Evolutionary conservation across 2,329 filamentous ascomycete species (phyloP).

Genomic region (Thielaviopsis musarum): DNA sequence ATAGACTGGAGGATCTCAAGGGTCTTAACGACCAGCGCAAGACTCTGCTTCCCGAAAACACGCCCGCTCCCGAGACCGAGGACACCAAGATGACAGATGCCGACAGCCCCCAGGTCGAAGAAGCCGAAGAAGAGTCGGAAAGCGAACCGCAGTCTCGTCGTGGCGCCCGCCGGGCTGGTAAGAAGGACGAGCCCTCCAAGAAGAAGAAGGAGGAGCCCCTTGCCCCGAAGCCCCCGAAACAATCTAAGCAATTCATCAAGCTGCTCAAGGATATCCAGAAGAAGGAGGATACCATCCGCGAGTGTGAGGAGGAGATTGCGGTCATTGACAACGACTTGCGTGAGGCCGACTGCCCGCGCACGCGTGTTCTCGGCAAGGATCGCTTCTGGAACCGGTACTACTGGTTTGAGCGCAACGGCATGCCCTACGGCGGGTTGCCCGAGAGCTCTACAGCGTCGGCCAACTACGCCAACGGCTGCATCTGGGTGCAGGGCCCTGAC

Average conservation of each 20-base stretch:
- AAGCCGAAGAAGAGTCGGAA: conserved; percentile 45
- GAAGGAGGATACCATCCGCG: conserved; percentile 62
- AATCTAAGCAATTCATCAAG: conserved; percentile 78
- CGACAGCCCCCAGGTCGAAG: conserved; percentile 36
- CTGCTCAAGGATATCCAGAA: conserved; percentile 78
- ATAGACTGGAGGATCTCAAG: conserved; percentile 53
- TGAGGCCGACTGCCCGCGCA: conserved; percentile 84
- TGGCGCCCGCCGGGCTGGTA: conserved; percentile 5
- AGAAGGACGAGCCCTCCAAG: conserved; percentile 51
- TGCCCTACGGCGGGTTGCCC: conserved; percentile 83
- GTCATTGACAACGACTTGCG: conserved; percentile 81
- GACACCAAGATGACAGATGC: conserved; percentile 45
- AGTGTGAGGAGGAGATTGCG: conserved; percentile 72
- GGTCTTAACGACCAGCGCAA: conserved; percentile 57
- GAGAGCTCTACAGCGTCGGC: conserved; percentile 75
- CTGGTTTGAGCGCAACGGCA: conserved; percentile 97
- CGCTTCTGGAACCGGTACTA: conserved; percentile 98
- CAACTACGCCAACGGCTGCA: conserved; percentile 79
- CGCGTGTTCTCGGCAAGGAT: conserved; percentile 78
- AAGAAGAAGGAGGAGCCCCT: conserved; percentile 47
- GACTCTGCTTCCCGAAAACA: conserved; percentile 54
- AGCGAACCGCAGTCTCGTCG: conserved; percentile 38
- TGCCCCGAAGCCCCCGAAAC: conserved; percentile 50
- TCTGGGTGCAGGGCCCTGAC: conserved; percentile 94
- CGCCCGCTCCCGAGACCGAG: conserved; percentile 36